These are phyloP conservation scores for Thuidium tamariscinum DNA, from an alignment of 225 moss, liverwort and hornwort genomes.

Conservation along the genomic window DNA sequence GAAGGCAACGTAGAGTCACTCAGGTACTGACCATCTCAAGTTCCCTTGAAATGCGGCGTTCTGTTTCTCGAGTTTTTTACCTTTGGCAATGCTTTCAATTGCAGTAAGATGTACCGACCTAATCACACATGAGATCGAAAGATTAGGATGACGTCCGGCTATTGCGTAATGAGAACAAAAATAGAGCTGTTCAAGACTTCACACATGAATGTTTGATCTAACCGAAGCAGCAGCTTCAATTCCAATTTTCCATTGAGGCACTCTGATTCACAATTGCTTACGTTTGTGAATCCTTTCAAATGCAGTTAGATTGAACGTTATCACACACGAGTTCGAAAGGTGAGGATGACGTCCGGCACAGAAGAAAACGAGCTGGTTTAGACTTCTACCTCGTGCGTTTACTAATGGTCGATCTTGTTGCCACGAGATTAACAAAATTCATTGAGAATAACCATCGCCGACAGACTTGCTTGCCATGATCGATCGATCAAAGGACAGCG, in stretches of 20 bases:
- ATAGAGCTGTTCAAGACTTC: neutral
- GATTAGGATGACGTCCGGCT: neutral
- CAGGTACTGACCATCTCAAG: neutral
- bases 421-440: neutral
- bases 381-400: neutral
- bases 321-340: neutral
- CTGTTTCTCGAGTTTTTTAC: neutral
- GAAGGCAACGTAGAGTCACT: conserved; percentile 9
- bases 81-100: neutral
- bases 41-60: neutral
- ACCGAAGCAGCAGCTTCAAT: neutral
- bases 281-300: neutral
- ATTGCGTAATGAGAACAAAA: neutral
- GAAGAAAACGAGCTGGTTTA: neutral
- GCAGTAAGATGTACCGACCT: neutral
- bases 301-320: neutral
- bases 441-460: conserved; percentile 1
- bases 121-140: neutral
- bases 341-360: neutral
- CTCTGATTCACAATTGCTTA: neutral
- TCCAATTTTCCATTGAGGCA: neutral
- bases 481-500: neutral
- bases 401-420: neutral
- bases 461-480: neutral
- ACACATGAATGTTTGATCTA: neutral